Base-by-base conservation (phyloP, 495 filamentous ascomycete species). In the Bryoglossum gracile region DNA sequence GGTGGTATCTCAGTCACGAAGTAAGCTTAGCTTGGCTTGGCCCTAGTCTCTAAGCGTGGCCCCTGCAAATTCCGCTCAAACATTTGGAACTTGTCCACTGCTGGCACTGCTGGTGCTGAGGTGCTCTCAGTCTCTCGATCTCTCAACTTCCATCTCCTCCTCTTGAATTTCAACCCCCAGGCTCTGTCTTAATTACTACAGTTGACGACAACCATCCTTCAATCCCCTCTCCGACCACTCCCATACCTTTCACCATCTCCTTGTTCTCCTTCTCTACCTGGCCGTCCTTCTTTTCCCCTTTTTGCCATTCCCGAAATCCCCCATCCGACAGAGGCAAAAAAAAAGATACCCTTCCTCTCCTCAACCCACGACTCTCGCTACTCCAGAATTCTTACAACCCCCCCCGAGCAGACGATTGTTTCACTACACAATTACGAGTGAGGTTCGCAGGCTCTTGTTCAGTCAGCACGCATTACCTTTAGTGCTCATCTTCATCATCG, bases 401-500 rank as follows among this genome's bases (percentile, higher is more conserved):
- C 36, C 46, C 14, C 48, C 46, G 28, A 34, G 14, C 32, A 50
- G 28, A 49, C 18, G 45, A 54, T 48, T 40, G 18, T 50, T 51
- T 47, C 46, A 51, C 48, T 37, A 42, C 51, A 62, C 53, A 24
- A 37, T 21, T 10, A 40, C 28, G n/a, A 53, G 58, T 56, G 57
- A 58, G 55, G 56, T 54, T 51, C 57, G 57, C 51, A 60, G 43
- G 55, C 43, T 51, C 39, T 57, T 47, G 58, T 56, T 57, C 56
- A 60, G 63, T 59, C 58, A 50, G 43, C 50, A 46, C 34, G 30
- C 46, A 50, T n/a, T 62, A 59, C 58, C 57, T 57, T 54, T 55
- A 49, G 57, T 62, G 64, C 53, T 62, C 50, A 56, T 57, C 51
- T 56, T 61, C 62, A 55, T 61, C 59, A 60, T 64, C 42, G 55